Percentiles rank a stretch among this genome's conserved stretches.
These are phyloP conservation scores for Calocybe gambosa DNA, from an alignment of 1,284 basidiomycete species.

Conservation along the genomic window DNA sequence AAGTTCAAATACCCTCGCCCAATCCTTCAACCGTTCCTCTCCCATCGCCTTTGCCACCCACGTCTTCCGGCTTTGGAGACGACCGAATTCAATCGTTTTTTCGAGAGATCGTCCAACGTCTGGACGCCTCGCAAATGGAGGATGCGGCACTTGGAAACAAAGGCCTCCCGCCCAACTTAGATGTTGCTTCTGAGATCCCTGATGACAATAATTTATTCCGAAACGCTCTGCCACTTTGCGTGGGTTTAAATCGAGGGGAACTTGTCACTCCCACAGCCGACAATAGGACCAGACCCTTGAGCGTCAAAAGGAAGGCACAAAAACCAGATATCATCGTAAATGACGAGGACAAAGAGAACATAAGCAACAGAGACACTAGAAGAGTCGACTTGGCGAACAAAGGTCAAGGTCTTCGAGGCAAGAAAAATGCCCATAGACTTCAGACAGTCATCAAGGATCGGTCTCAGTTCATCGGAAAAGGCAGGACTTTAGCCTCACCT, in stretches of 20 bases:
- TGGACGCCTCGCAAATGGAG: constrained; percentile 61
- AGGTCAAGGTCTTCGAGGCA: constrained; percentile 19
- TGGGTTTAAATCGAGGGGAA: neutral
- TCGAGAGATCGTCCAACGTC: constrained; percentile 75
- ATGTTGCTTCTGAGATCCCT: neutral
- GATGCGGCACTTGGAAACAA: constrained; percentile 19
- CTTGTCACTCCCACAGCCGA: neutral
- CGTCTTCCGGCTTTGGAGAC: constrained; percentile 52
- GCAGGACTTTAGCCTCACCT: constrained; percentile 30
- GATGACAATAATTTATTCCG: neutral
- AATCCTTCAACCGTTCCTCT: constrained; percentile 20
- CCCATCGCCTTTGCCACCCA: constrained; percentile 23
- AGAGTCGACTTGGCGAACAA: constrained; percentile 34
- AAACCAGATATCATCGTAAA: constrained; percentile 17
- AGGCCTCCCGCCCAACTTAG: constrained; percentile 19
- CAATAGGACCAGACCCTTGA: constrained; percentile 22
- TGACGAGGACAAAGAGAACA: constrained; percentile 30
- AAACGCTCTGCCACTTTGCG: constrained; percentile 1
- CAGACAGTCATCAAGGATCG: constrained; percentile 32
- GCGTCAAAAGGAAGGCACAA: constrained; percentile 25
- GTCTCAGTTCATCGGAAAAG: constrained; percentile 38
- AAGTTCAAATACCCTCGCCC: constrained; percentile 25
- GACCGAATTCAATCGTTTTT: constrained; percentile 75
- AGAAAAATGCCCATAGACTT: constrained; percentile 43
- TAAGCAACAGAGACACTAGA: constrained; percentile 13